Percentiles rank a stretch among this genome's conserved stretches.
Evolutionary conservation across 2,329 filamentous ascomycete species (phyloP).

Genomic region (Phoma sp.): DNA sequence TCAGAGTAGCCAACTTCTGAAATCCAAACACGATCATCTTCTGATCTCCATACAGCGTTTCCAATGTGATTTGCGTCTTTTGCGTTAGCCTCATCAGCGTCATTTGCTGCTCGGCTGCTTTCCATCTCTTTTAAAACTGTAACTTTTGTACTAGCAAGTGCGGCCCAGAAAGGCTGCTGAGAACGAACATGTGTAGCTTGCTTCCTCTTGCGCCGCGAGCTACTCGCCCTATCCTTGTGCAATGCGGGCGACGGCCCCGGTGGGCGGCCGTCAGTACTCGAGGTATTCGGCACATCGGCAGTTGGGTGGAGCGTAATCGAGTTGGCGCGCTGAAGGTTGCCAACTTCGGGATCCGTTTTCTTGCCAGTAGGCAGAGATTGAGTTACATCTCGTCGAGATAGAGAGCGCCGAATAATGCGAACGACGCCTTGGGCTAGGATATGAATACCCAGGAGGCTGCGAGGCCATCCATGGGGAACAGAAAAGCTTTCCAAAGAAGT

Average conservation of each 20-base stretch:
- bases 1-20: conserved; percentile 79
- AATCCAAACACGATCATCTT: conserved; percentile 79
- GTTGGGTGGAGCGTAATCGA: conserved; percentile 52
- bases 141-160: conserved; percentile 93
- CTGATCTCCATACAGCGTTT: conserved; percentile 72
- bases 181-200: conserved; percentile 90
- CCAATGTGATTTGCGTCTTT: conserved; percentile 79
- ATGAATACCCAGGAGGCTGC: conserved; percentile 74
- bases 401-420: conserved; percentile 65
- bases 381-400: conserved; percentile 45
- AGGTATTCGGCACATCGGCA: conserved; percentile 55
- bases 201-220: conserved; percentile 85
- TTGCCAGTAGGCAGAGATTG: conserved; percentile 45
- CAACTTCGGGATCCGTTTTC: conserved; percentile 67
- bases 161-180: conserved; percentile 91
- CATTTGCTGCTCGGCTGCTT: conserved; percentile 76
- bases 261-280: conserved; percentile 56
- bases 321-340: conserved; percentile 42
- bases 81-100: conserved; percentile 75
- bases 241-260: conserved; percentile 58
- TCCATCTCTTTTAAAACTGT: conserved; percentile 83
- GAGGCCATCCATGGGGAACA: conserved; percentile 67
- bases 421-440: conserved; percentile 76
- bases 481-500: conserved; percentile 45
- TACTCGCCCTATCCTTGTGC: conserved; percentile 64